Evolutionary conservation across 1,139 yeast species (phyloP).

Genomic region (Saccharomyces hybrid): DNA sequence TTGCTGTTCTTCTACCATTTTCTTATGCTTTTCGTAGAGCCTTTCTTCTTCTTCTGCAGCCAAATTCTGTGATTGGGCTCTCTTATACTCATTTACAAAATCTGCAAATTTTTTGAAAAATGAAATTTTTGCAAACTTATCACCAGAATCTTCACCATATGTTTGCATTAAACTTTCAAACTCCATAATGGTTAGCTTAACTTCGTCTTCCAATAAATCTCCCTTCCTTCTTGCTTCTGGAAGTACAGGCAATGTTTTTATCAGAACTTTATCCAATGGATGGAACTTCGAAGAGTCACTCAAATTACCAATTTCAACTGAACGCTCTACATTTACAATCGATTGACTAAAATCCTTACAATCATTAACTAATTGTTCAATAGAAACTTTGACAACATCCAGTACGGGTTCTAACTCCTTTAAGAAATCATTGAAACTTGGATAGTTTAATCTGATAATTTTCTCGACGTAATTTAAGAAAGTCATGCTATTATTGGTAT

Average conservation of each 20-base stretch:
- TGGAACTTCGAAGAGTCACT: conserved; percentile 71
- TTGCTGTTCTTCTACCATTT: conserved; percentile 43
- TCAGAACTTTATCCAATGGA: conserved; percentile 59
- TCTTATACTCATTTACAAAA: conserved; percentile 58
- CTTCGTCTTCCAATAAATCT: conserved; percentile 56
- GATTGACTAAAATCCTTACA: conserved; percentile 51
- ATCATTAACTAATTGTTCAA: conserved; percentile 59
- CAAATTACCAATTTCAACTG: conserved; percentile 67
- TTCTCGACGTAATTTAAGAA: conserved; percentile 76
- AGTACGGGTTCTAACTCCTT: conserved; percentile 53
- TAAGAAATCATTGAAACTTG: conserved; percentile 52
- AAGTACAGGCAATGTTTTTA: conserved; percentile 54
- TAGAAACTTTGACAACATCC: conserved; percentile 58
- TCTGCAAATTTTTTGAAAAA: conserved; percentile 61
- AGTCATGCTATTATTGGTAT: conserved; percentile 69
- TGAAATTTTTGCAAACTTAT: conserved; percentile 57
- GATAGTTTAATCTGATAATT: conserved; percentile 58
- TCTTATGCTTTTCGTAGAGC: conserved; percentile 59
- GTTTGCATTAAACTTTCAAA: conserved; percentile 64
- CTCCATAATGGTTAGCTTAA: conserved; percentile 54
- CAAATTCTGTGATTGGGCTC: conserved; percentile 56
- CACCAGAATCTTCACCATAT: conserved; percentile 72
- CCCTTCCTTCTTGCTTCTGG: conserved; percentile 65
- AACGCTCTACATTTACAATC: conserved; percentile 61
- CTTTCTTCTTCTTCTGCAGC: conserved; percentile 64